Conservation (phyloP, 2,329 filamentous ascomycete genomes). For the Exutisphaerella laricina region DNA sequence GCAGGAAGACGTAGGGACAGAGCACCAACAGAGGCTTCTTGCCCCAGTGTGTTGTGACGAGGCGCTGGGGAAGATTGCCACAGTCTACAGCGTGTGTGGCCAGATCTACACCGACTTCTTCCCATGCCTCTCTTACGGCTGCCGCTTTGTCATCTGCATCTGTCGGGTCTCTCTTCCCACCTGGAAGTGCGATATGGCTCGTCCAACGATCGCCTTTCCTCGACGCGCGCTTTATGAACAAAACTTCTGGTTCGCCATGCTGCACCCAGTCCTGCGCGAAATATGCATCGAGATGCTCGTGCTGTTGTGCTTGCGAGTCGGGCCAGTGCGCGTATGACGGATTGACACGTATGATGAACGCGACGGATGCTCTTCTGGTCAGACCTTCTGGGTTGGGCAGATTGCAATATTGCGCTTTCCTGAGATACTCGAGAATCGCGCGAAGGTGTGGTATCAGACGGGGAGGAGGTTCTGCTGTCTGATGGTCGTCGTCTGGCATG, state of each 20-base stretch:
- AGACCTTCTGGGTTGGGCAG: slow-evolving; percentile 46
- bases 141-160: slow-evolving; percentile 58
- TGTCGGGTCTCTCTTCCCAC: slow-evolving; percentile 60
- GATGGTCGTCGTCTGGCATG: not conserved
- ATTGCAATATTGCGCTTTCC: slow-evolving; percentile 44
- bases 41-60: slow-evolving; percentile 63
- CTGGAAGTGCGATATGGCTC: slow-evolving; percentile 62
- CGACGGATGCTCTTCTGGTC: slow-evolving; percentile 60
- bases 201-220: slow-evolving; percentile 64
- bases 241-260: slow-evolving; percentile 60
- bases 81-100: slow-evolving; percentile 38
- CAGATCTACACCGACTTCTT: slow-evolving; percentile 61
- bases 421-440: slow-evolving; percentile 39
- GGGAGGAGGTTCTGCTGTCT: slow-evolving; percentile 6
- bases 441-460: slow-evolving; percentile 38
- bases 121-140: slow-evolving; percentile 58
- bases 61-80: slow-evolving; percentile 60
- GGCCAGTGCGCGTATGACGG: slow-evolving; percentile 54
- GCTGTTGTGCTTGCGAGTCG: slow-evolving; percentile 18
- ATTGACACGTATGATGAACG: slow-evolving; percentile 58
- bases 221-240: slow-evolving; percentile 65
- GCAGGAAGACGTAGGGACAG: slow-evolving; percentile 62
- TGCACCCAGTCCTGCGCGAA: slow-evolving; percentile 61
- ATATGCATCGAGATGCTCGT: slow-evolving; percentile 48
- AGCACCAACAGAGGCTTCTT: slow-evolving; percentile 61